A percentile compares a stretch with the other conserved stretches of the same genome.
phyloP scores from a whole-genome alignment of 768 basidiomycete genomes.

The Trametes gibbosa region DNA sequence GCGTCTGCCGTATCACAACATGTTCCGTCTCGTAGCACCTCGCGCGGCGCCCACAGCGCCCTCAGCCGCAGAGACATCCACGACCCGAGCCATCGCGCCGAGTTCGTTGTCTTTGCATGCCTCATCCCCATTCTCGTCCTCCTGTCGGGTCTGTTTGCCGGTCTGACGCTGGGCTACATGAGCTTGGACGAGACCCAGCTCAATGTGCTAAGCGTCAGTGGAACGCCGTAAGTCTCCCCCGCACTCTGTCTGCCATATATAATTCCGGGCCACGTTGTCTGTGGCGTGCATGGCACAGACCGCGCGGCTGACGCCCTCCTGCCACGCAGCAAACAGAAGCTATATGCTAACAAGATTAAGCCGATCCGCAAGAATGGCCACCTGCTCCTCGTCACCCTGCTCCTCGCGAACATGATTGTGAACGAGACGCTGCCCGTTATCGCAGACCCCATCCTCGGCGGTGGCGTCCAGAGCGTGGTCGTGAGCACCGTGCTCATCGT shows the following conservation, averaged over 20 bases:
- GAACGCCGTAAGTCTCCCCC: conserved; percentile 60
- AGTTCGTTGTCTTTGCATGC: conserved; percentile 41
- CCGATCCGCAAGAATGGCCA: conserved; percentile 85
- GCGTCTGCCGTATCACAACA: conserved; percentile 26
- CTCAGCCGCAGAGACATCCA: conserved; percentile 32
- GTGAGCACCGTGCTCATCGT: conserved; percentile 84
- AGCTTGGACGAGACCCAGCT: conserved; percentile 91
- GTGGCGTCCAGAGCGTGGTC: conserved; percentile 73
- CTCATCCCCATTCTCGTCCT: conserved; percentile 86
- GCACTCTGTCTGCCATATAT: conserved; percentile 5
- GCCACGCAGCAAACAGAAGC: conserved; percentile 63
- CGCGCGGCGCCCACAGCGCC: conserved; percentile 20
- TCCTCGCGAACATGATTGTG: conserved; percentile 89
- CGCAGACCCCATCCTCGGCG: conserved; percentile 74
- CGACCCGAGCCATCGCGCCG: conserved; percentile 17
- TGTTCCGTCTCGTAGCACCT: conserved; percentile 19
- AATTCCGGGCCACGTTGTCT: background rate
- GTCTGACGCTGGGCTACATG: conserved; percentile 91
- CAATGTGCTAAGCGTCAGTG: conserved; percentile 80
- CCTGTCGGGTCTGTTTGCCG: conserved; percentile 84
- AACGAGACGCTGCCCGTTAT: conserved; percentile 88
- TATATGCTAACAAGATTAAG: conserved; percentile 80
- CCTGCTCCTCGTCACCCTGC: conserved; percentile 75
- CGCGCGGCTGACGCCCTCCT: background rate
- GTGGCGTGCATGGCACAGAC: background rate